These are phyloP conservation scores for Fagopyrum tataricum DNA, from an alignment of 148 eudicot genomes.

Conservation along the genomic window DNA sequence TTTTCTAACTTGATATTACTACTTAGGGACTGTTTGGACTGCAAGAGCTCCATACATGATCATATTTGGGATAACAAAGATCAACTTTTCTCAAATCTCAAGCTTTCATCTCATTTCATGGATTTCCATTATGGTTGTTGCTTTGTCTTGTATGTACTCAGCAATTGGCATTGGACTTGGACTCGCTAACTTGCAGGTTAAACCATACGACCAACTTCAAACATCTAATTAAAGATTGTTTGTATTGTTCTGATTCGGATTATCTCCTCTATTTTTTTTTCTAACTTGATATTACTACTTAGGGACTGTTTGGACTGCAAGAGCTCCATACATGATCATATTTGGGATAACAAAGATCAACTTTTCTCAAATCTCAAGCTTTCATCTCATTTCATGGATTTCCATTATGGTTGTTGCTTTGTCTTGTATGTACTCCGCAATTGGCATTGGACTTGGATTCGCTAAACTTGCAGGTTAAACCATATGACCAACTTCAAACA, in stretches of 20 bases:
- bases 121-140: conserved; percentile 67
- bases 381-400: conserved; percentile 69
- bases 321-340: conserved; percentile 67
- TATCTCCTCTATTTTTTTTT: too few relatives aligned
- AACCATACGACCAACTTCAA: neutral
- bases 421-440: conserved; percentile 65
- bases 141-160: conserved; percentile 73
- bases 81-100: conserved; percentile 59
- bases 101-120: conserved; percentile 68
- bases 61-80: conserved; percentile 42
- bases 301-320: too few relatives aligned
- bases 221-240: too few relatives aligned
- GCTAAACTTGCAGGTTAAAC: conserved; percentile 54
- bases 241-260: too few relatives aligned
- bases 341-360: conserved; percentile 49
- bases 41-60: conserved; percentile 88
- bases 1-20: too few relatives aligned
- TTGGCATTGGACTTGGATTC: conserved; percentile 66
- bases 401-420: conserved; percentile 66
- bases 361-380: conserved; percentile 62
- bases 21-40: too few relatives aligned
- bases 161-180: conserved; percentile 67
- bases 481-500: too few relatives aligned
- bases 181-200: conserved; percentile 51
- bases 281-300: too few relatives aligned